Percentiles rank a stretch among this genome's conserved stretches.
phyloP scores from a whole-genome alignment of 768 basidiomycete genomes.

The Agaricus subrufescens region DNA sequence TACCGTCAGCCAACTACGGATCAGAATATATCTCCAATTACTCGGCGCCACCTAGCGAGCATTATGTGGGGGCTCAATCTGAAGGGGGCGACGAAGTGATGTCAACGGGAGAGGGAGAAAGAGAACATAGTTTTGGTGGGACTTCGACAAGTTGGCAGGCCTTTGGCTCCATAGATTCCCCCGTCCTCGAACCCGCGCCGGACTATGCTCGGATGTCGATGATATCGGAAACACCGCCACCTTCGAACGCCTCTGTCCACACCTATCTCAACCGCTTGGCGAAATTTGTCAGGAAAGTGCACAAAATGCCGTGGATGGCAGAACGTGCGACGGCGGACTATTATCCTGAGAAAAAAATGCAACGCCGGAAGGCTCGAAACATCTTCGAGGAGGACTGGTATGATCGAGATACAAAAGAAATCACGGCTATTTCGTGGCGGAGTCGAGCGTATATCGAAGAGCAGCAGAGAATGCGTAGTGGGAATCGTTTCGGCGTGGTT shows the following conservation, averaged over 20 bases:
- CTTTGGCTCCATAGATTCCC: slow-evolving; percentile 23
- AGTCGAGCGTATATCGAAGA: not conserved
- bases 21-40: too few relatives aligned
- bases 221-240: slow-evolving; percentile 31
- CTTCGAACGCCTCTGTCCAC: slow-evolving; percentile 27
- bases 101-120: not conserved
- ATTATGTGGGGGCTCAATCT: too few relatives aligned
- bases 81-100: too few relatives aligned
- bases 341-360: slow-evolving; percentile 27
- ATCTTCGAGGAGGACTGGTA: not conserved
- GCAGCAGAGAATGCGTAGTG: not conserved
- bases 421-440: slow-evolving; percentile 5
- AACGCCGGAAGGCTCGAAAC: not conserved
- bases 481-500: not conserved
- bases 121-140: not conserved
- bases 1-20: too few relatives aligned
- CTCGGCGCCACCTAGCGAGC: too few relatives aligned
- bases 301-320: slow-evolving; percentile 39
- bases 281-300: slow-evolving; percentile 28
- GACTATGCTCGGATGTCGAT: slow-evolving; percentile 46
- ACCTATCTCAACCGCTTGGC: slow-evolving; percentile 29
- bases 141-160: not conserved
- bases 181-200: slow-evolving; percentile 32
- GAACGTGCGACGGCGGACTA: slow-evolving; percentile 40
- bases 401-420: not conserved